Evolutionary conservation across 306 rosid genomes (phyloP), one percentile per base, ranked within the genome.

Genomic region (Hippophae tibetana): DNA sequence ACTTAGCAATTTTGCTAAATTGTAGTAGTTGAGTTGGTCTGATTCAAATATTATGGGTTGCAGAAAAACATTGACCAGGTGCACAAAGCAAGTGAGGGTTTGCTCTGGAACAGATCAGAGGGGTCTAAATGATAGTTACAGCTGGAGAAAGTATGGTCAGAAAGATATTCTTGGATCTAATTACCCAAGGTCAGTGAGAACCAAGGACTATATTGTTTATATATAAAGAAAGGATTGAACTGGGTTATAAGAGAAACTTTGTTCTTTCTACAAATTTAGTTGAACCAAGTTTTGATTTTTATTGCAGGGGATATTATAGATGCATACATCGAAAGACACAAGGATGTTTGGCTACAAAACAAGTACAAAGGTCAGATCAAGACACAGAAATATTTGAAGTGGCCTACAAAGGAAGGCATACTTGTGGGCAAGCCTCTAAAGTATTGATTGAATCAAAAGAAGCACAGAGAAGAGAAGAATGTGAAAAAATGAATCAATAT

Each of bases 91-190:
- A 73, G 80, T 90, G 63, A 82, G 71, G 82, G 68, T 84, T 58
- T 51, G 58, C 45, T 46, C 78, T 27, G 84, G 44, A 64, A 52
- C 84, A 57, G 76, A 69, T 8, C 25, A 50, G 42, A 94, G 77
- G 6, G 94, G 85, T 42, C 43, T 54, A 14, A 69, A 73, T 40
- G 97, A 90, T 72, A 90, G 90, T n/a, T 68, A 72, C 46, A 75
- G 76, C 78, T 90, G 97, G 97, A 90, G 97, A 75, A 90, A 90
- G 68, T 90, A 90, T 70, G 97, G 97, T 3, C 94, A 86, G 69
- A 90, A 90, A 56, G 94, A 82, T 6, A 90, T 90, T 13, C 97
- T 82, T 58, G 95, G 95, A 59, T 74, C 95, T 49, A 84, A 65
- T 23, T 70, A 73, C 68, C 97, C 95, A 27, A 84, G 97, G 97